phyloP scores from a whole-genome alignment of 2,329 filamentous ascomycete species.

The Aspergillus aculeatinus region DNA sequence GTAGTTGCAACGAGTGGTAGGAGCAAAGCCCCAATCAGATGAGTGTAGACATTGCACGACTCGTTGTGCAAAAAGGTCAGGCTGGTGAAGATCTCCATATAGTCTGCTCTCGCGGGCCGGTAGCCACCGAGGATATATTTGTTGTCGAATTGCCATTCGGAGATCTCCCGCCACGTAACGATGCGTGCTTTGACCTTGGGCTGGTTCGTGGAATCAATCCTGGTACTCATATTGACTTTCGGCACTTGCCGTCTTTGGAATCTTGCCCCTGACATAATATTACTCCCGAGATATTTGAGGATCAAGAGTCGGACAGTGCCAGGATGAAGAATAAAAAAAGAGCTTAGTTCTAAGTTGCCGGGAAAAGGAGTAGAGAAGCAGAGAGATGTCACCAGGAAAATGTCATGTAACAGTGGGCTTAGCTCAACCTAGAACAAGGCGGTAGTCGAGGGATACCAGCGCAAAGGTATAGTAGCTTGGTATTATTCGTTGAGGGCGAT shows the following conservation, averaged over 20 bases:
- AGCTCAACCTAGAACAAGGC: neutral
- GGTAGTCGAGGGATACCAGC: neutral
- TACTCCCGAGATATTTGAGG: neutral
- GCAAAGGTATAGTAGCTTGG: neutral
- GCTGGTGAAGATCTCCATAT: constrained; percentile 19
- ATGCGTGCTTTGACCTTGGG: neutral
- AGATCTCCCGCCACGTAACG: constrained; percentile 1
- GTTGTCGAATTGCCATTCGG: constrained; percentile 20
- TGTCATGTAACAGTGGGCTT: constrained; percentile 2
- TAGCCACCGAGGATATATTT: constrained; percentile 21
- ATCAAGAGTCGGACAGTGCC: neutral
- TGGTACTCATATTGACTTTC: neutral
- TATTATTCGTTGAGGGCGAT: neutral
- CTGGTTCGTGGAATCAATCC: neutral
- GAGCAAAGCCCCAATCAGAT: constrained; percentile 19
- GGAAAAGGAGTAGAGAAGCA: neutral
- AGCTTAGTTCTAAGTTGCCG: neutral
- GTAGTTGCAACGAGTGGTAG: constrained; percentile 14
- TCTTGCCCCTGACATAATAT: neutral
- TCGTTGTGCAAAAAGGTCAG: constrained; percentile 22
- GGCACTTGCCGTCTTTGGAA: neutral
- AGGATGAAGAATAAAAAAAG: neutral
- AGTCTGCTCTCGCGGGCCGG: constrained; percentile 18
- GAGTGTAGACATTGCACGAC: constrained; percentile 21
- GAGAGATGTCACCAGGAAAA: neutral